A percentile compares a stretch with the other conserved stretches of the same genome.
These are phyloP conservation scores for Umbelopsis ramanniana DNA, from an alignment of 192 early-diverging fungal genomes.

Conservation along the genomic window DNA sequence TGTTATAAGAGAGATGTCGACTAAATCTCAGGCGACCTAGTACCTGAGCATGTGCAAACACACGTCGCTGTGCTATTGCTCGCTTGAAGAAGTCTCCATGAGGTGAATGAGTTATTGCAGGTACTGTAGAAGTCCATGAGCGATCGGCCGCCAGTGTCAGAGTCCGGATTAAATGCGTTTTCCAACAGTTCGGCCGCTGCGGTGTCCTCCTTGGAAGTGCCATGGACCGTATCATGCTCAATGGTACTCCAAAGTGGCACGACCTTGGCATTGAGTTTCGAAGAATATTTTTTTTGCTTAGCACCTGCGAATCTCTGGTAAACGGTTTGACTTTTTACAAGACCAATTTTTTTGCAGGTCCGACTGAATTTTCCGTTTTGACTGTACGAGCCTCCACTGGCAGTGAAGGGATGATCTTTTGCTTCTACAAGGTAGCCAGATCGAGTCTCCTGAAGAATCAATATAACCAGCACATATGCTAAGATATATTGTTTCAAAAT, in stretches of 20 bases:
- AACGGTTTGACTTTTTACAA: too few relatives aligned
- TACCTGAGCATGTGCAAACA: not conserved
- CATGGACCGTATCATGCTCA: not conserved
- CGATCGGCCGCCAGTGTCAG: not conserved
- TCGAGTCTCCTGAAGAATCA: too few relatives aligned
- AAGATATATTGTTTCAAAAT: too few relatives aligned
- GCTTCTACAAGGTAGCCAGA: too few relatives aligned
- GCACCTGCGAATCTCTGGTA: not conserved
- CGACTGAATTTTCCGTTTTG: too few relatives aligned
- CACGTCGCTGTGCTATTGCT: not conserved
- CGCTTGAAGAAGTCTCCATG: not conserved
- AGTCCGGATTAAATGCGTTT: conserved; percentile 9
- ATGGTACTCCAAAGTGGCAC: conserved; percentile 8
- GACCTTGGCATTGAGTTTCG: not conserved
- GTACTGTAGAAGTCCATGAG: not conserved
- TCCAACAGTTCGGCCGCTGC: not conserved
- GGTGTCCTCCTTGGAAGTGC: not conserved
- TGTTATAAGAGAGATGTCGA: not conserved
- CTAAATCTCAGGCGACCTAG: not conserved
- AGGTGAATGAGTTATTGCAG: not conserved
- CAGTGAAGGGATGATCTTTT: too few relatives aligned
- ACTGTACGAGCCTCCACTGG: too few relatives aligned
- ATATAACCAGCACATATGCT: too few relatives aligned
- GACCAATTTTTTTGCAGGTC: too few relatives aligned
- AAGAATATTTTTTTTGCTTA: not conserved